Evolutionary conservation across 345 rosid species (phyloP), one percentile per base, ranked within the genome.

Genomic region (Eucalyptus guilfoylei): DNA sequence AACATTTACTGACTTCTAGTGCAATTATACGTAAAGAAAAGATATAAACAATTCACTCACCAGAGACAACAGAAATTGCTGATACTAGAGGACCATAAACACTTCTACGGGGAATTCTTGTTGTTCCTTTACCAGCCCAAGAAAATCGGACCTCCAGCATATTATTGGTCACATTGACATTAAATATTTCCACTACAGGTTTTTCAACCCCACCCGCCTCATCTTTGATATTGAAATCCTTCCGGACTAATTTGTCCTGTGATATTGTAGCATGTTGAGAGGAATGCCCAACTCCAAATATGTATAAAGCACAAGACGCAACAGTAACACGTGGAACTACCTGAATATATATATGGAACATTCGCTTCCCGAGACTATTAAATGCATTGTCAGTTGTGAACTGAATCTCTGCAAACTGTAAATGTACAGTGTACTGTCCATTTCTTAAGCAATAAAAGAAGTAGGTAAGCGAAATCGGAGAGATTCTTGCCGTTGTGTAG

Each of bases 61-160:
- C 89, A 4, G 93, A 92, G 60, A 91, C 90, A 2, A 93, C 94
- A 62, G 96, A 92, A 69, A 96, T 94, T 44, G 97, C 96, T 83
- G 97, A 96, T 87, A 95, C 91, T 44, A 96, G 91, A 89, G 98
- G 94, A 49, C 97, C 97, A 87, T 96, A 95, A 67, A 89, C 86
- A 60, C 97, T 94, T 89, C 90, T 91, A 8, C 3, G 30, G 24
- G 97, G 98, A 88, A 94, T 91, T 80, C 58, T 17, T 4, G 93
- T 93, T 4, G 97, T 95, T 88, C 97, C 98, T 93, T 91, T 94
- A 55, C 98, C 98, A 15, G 95, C 93, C 97, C 96, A 96, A 58
- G 90, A 93, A 19, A 96, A 81, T n/a, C 94, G 93, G 49, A 96
- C 93, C 91, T 95, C 96, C 87, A 96, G 88, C 49, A 89, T 92